Evolutionary conservation across 2,329 filamentous ascomycete species (phyloP), one percentile per base, ranked within the genome.

Genomic region (Epicoccum sorghinum): DNA sequence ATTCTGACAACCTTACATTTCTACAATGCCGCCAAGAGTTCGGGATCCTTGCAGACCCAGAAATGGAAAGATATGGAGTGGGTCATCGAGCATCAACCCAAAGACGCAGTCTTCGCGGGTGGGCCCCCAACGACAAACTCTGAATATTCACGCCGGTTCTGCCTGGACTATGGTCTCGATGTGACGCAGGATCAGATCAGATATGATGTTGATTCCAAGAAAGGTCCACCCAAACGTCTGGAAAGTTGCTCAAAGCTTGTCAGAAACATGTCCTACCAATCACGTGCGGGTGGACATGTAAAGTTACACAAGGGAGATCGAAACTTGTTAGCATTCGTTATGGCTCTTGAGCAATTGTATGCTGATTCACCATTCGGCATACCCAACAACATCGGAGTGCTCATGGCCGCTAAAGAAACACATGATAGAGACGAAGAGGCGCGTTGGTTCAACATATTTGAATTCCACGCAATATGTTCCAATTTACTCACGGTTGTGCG

Each of bases 11-110:
- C 50, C 4, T 37, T 49, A 3, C 51, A 58, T 43, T 27, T 60
- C 5, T 52, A 55, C 36, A 46, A 60, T 23, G 58, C 58, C 10
- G 54, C 54, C 2, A 46, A 42, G 5, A 18, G 38, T 10, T 47
- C 48, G 10, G 39, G 36, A 7, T 9, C 27, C 2, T 18, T 58
- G 10, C 36, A 25, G 4, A 30, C 36, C 1, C 23, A 27, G 8
- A 13, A 8, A 8, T 60, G 55, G 58, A 29, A 32, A 5, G 58
- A 60, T 12, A 38, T 60, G 43, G 50, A 58, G 4, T 55, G 29
- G 30, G 3, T 55, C 5, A 52, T 58, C 4, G 47, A 52, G 6
- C 44, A 22, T 7, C 53, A 56, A n/a, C 7, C n/a, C 29, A 6
- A 10, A 7, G 1, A 30, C 10, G 9, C 22, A 5, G 13, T 51